These are phyloP conservation scores for Psilocybe cubensis DNA, from an alignment of 768 basidiomycete species.

Conservation along the genomic window DNA sequence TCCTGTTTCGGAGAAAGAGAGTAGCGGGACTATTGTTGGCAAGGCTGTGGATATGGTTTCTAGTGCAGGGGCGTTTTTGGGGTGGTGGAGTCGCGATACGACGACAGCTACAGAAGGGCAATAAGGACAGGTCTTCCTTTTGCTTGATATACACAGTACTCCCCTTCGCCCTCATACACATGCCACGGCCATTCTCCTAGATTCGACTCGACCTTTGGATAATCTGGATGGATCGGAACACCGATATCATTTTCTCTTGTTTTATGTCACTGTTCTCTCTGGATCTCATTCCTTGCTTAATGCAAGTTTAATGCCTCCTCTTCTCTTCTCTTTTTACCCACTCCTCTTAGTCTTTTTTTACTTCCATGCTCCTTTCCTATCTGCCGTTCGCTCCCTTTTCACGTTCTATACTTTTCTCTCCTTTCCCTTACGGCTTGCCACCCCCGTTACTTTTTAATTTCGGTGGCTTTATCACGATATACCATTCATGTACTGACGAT, in stretches of 20 bases:
- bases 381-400: background rate
- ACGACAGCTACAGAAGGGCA: background rate
- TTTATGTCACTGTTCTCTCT: background rate
- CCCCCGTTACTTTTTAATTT: background rate
- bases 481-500: background rate
- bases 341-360: background rate
- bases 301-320: background rate
- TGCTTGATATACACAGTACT: background rate
- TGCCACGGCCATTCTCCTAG: background rate
- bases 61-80: constrained; percentile 77
- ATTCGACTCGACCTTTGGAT: background rate
- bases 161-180: constrained; percentile 1
- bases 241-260: background rate
- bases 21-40: constrained; percentile 43
- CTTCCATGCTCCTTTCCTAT: background rate
- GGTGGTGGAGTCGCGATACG: constrained; percentile 42
- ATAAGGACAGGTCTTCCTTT: background rate
- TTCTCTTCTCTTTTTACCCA: background rate
- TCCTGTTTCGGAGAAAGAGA: constrained; percentile 7
- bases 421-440: background rate
- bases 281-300: background rate
- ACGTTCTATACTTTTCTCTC: background rate
- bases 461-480: constrained; percentile 4
- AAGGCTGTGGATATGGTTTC: constrained; percentile 80
- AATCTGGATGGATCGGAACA: background rate